Percentiles rank a stretch among this genome's conserved stretches.
Conservation (phyloP, 768 basidiomycete genomes). For the Arthromyces matolae region DNA sequence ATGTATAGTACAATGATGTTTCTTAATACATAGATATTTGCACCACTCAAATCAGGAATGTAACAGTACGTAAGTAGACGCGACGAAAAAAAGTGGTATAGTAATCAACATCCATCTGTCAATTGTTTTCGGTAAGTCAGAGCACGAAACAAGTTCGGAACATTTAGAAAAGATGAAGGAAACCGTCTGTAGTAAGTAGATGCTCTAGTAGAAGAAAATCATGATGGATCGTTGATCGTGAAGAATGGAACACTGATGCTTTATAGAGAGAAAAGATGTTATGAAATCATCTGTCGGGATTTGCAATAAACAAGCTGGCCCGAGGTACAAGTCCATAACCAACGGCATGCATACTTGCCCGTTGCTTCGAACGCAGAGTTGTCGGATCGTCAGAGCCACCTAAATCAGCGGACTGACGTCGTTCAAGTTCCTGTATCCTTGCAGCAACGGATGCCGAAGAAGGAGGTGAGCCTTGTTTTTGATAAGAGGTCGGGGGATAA, state of each 20-base stretch:
- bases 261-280: slow-evolving; percentile 1
- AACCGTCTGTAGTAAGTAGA: not conserved
- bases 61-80: too few species aligned
- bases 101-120: not conserved
- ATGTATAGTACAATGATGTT: too few species aligned
- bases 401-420: slow-evolving; percentile 49
- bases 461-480: slow-evolving; percentile 14
- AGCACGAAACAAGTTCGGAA: not conserved
- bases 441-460: slow-evolving; percentile 38
- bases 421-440: slow-evolving; percentile 57
- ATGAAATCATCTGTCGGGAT: slow-evolving; percentile 46
- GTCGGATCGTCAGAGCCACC: slow-evolving; percentile 34
- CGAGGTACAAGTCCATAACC: slow-evolving; percentile 67
- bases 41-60: not conserved
- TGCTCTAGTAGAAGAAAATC: not conserved
- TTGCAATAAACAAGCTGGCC: slow-evolving; percentile 66
- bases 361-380: slow-evolving; percentile 37
- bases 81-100: too few species aligned
- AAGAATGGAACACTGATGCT: slow-evolving; percentile 1
- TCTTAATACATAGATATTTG: not conserved
- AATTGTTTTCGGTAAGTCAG: slow-evolving; percentile 3
- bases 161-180: not conserved
- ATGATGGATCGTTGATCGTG: slow-evolving; percentile 5
- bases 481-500: slow-evolving; percentile 8
- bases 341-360: slow-evolving; percentile 28